phyloP scores from a whole-genome alignment of 1,284 basidiomycete genomes.

The Crucibulum parvulum region DNA sequence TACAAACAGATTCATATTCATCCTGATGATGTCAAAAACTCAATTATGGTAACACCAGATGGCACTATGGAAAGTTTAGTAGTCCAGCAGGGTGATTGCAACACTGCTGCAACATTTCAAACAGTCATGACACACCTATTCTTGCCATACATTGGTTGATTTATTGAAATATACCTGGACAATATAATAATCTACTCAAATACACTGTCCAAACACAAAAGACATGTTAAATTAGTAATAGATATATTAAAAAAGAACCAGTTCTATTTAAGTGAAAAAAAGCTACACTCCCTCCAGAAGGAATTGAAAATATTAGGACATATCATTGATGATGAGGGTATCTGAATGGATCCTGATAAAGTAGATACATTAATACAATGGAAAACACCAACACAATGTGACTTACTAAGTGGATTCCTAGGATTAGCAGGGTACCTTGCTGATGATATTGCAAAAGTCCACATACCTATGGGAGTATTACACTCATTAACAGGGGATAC shows the following conservation, averaged over 20 bases:
- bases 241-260: no score
- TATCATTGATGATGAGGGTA: background rate
- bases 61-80: slow-evolving; percentile 39
- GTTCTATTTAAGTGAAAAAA: background rate
- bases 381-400: background rate
- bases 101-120: background rate
- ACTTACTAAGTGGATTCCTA: slow-evolving; percentile 23
- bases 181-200: slow-evolving; percentile 44
- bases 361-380: slow-evolving; percentile 1
- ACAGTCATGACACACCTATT: slow-evolving; percentile 8
- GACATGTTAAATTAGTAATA: background rate
- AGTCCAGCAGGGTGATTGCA: slow-evolving; percentile 34
- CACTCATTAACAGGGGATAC: slow-evolving; percentile 17
- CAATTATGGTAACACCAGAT: slow-evolving; percentile 30
- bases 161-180: slow-evolving; percentile 33
- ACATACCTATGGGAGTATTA: slow-evolving; percentile 32
- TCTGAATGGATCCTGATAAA: slow-evolving; percentile 5
- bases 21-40: slow-evolving; percentile 30
- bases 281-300: background rate
- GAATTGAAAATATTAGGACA: background rate
- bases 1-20: slow-evolving; percentile 41
- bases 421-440: slow-evolving; percentile 14
- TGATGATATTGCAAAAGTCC: slow-evolving; percentile 24
- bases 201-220: slow-evolving; percentile 9
- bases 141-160: slow-evolving; percentile 22